These are phyloP conservation scores for Sugiyamaella xylanicola DNA, from an alignment of 1,139 yeast genomes.

Conservation along the genomic window DNA sequence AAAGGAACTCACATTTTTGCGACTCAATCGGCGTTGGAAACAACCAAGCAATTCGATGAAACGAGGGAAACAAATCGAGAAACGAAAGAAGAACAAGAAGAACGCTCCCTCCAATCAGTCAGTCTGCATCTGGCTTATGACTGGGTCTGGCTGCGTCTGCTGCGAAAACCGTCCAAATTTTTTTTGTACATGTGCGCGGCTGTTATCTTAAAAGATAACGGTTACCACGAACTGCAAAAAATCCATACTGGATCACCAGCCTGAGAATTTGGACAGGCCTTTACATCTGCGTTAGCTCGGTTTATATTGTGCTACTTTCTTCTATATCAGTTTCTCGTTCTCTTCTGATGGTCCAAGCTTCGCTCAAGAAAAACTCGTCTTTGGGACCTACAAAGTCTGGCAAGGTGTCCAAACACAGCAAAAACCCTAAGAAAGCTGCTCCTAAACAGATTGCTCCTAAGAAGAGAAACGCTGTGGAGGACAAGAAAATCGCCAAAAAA, in stretches of 20 bases:
- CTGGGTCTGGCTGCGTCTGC: slow-evolving; percentile 4
- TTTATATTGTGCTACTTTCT: too few species aligned
- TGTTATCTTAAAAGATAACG: slow-evolving; percentile 4
- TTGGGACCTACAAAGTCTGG: slow-evolving; percentile 26
- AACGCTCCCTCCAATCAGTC: slow-evolving; percentile 10
- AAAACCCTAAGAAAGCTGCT: slow-evolving; percentile 66
- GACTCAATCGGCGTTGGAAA: slow-evolving; percentile 2
- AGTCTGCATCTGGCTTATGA: slow-evolving; percentile 1
- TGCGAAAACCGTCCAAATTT: slow-evolving; percentile 11
- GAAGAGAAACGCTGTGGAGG: slow-evolving; percentile 50
- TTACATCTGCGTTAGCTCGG: too few species aligned
- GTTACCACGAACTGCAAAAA: not conserved
- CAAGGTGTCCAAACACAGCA: slow-evolving; percentile 31
- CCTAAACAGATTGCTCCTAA: slow-evolving; percentile 74
- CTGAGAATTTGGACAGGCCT: too few species aligned
- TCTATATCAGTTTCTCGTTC: not conserved
- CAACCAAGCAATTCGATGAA: slow-evolving; percentile 1
- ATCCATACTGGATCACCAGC: not conserved
- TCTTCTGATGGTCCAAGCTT: slow-evolving; percentile 58
- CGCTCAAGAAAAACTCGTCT: slow-evolving; percentile 43
- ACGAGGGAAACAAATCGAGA: not conserved
- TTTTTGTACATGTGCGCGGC: slow-evolving; percentile 8
- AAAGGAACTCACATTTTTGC: not conserved
- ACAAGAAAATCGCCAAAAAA: slow-evolving; percentile 55
- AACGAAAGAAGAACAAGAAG: slow-evolving; percentile 1